Base-by-base conservation (phyloP, 148 eudicot genomes). In the Fagopyrum homotropicum region DNA sequence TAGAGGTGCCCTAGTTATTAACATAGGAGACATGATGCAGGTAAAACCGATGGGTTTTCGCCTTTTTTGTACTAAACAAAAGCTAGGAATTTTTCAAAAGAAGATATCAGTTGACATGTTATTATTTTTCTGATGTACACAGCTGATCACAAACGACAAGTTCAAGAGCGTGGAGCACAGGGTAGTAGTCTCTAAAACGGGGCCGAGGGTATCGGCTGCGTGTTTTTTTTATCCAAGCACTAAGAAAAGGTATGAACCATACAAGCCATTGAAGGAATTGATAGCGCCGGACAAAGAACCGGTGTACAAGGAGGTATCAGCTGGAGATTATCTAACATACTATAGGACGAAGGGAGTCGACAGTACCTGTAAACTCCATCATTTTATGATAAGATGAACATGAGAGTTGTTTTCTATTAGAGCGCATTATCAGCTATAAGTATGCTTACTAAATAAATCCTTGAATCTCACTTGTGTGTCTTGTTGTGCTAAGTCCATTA, bases 221-320 rank as follows among this genome's bases (percentile, higher is more conserved):
- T 35, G 68, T 40, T 63, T 68, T 59, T 76, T 76, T 22, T 82
- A 76, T 63, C 90, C 90, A 52, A 81, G 88, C 45, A 47, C 75
- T 4, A 75, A 54, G 35, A 76, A 60, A 12, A 76, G 72, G 75
- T 73, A 40, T 7, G 68, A 48, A 73, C 61, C 51, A 17, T 82
- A 79, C 45, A 80, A 79, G 14, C 90, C 90, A 0, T 70, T 84
- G 68, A 73, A 87, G 75, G 90, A 87, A 80, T 61, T 87, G 66
- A 12, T 84, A 30, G 75, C 75, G 1, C 73, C 78, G 2, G 69
- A 75, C 73, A 78, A 51, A 74, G 77, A 71, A 69, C 79, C 84
- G 9, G n/a, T 64, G 17, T 84, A 84, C 79, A 77, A 84, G 73
- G 82, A 84, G 35, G 80, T 84, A 4, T 17, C 49, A 46, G 80